Percentiles rank a stretch among this genome's conserved stretches.
Evolutionary conservation across 805 yeast genomes (phyloP).

Genomic region (Ogataea pignaliae): DNA sequence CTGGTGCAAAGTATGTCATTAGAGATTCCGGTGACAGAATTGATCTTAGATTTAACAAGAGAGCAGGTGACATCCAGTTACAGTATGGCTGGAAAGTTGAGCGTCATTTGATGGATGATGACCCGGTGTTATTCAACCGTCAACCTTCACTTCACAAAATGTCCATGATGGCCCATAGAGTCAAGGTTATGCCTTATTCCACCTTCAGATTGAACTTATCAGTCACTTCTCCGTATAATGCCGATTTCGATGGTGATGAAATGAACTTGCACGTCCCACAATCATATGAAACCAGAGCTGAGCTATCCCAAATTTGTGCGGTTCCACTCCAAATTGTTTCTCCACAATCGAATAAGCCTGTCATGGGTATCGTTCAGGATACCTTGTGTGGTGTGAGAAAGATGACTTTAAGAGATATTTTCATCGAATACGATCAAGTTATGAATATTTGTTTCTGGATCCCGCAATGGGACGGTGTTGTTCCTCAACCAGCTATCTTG

Average conservation of each 20-base stretch:
- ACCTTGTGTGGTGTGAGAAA: slow-evolving; percentile 96
- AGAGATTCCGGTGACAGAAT: slow-evolving; percentile 99
- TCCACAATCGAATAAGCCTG: slow-evolving; percentile 98
- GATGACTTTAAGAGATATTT: slow-evolving; percentile 86
- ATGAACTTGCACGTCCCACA: slow-evolving; percentile 99
- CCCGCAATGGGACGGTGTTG: slow-evolving; percentile 97
- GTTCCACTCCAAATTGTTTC: slow-evolving; percentile 97
- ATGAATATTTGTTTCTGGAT: slow-evolving; percentile 98
- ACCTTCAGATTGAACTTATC: slow-evolving; percentile 95
- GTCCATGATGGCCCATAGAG: slow-evolving; percentile 99
- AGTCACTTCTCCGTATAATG: slow-evolving; percentile 98
- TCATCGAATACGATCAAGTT: slow-evolving; percentile 87
- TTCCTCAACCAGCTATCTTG: slow-evolving; percentile 90
- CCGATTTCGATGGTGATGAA: slow-evolving; percentile 99
- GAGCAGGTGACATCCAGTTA: slow-evolving; percentile 96
- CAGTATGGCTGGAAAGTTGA: slow-evolving; percentile 99
- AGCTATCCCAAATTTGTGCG: slow-evolving; percentile 89
- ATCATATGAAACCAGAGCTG: slow-evolving; percentile 96
- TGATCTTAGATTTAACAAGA: slow-evolving; percentile 92
- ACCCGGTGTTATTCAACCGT: slow-evolving; percentile 96
- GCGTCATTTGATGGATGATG: slow-evolving; percentile 95
- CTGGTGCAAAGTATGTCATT: slow-evolving; percentile 98
- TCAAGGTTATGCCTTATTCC: slow-evolving; percentile 97
- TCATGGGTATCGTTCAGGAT: slow-evolving; percentile 99
- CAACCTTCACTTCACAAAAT: slow-evolving; percentile 98